Evolutionary conservation across 2,329 filamentous ascomycete species (phyloP), one percentile per base, ranked within the genome.

Genomic region (Xylaria arbuscula): DNA sequence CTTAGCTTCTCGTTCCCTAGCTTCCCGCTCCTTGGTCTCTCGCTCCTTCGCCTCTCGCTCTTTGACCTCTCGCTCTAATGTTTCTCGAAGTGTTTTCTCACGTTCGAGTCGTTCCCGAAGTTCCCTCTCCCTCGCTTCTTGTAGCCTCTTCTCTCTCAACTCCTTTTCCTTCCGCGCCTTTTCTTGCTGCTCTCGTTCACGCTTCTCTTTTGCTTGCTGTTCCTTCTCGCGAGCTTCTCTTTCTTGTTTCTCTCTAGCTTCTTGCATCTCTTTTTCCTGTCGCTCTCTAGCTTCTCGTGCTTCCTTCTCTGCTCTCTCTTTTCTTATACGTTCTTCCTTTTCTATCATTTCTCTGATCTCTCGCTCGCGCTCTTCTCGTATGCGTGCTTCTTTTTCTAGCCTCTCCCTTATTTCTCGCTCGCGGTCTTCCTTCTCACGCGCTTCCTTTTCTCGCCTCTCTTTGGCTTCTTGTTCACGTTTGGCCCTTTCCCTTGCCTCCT

Each of bases 251-350:
- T 78, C 78, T 68, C 22, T 62, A 13, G 61, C 64, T 64, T 64
- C 85, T 79, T 68, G 86, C 77, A 54, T 82, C 82, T 71, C 81
- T 84, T 73, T 85, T 84, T 36, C 72, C 75, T 69, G 75, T 61
- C 71, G 77, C 67, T 80, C 64, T 76, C 79, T 66, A 79, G 75
- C 72, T 69, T 78, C 77, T 40, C 78, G 80, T 48, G 76, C 79
- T 10, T 76, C 72, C 47, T 77, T 77, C 66, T 75, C 81, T 64
- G 76, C 74, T 64, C 66, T 81, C 53, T 77, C 77, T 57, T 83
- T 82, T 54, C 77, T 80, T 64, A 63, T 64, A 17, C 64, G 68
- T 47, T 70, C 69, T 36, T 78, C 75, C 65, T 70, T 73, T 65
- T 79, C 78, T 50, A 72, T 72, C 54, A 72, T 74, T 70, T 82